Base-by-base conservation (phyloP, 1,139 yeast genomes). In the Meyerozyma guilliermondii region DNA sequence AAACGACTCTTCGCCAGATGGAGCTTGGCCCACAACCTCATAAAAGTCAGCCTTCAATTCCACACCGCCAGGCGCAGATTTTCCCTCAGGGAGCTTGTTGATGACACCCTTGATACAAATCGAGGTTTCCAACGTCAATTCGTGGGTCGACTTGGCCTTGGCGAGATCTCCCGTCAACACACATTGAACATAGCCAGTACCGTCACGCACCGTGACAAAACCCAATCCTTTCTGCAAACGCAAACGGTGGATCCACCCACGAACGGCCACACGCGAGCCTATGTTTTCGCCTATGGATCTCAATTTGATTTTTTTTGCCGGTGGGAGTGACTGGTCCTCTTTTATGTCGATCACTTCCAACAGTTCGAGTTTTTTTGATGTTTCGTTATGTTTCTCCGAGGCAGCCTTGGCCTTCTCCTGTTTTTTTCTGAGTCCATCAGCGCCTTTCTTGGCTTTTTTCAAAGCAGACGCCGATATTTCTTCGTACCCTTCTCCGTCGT, bases 231-330 rank as follows among this genome's bases (percentile, higher is more conserved):
- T 94, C 67, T 92, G 98, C 41, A 81, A 59, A 65, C 99, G 83
- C 58, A 92, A 75, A 64, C 98, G 86, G 67, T 94, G 99, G 49
- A 94, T 76, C 99, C 99, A 94, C 48, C 98, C 99, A 52, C 81
- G 82, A 36, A 91, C 83, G 46, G 73, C 63, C 44, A 89, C 88
- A 62, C 98, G 81, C 47, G 71, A 53, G 41, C 76, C 84, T 36
- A 84, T 66, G 59, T 68, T 60, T 3, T 70, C 74, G 45, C 74
- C 74, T 37, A 84, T 64, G 6, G 71, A 54, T 50, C 73, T 66
- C 57, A 92, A 77, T 68, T 88, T 91, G 63, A 81, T 77, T 57
- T 71, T 79, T 49, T 66, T 62, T 41, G 97, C 94, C 31, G 57
- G 59, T 45, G 96, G 92, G 53, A 88, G 76, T 11, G 86, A 73